Evolutionary conservation across 371 early-diverging fungal genomes (phyloP).

Genomic region (Rhizomucor pusillus): DNA sequence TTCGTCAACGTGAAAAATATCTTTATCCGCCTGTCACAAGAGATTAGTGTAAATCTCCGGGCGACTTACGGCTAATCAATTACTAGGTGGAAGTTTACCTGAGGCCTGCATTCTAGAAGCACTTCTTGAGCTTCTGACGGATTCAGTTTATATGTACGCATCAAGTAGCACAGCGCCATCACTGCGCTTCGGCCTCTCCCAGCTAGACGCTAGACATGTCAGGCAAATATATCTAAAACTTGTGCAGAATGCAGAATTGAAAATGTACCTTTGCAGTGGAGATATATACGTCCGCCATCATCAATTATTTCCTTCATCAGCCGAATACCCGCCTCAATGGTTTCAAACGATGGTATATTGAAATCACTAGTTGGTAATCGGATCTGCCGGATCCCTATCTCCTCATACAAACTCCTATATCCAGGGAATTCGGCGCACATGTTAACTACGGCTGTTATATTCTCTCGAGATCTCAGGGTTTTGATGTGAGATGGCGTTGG

Average conservation of each 20-base stretch:
- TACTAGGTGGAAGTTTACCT: slow-evolving; percentile 18
- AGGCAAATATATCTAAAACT: background rate
- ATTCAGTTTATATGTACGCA: slow-evolving; percentile 28
- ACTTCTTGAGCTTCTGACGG: slow-evolving; percentile 27
- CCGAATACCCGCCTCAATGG: slow-evolving; percentile 25
- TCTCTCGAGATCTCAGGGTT: slow-evolving; percentile 21
- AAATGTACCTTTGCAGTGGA: slow-evolving; percentile 45
- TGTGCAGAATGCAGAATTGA: background rate
- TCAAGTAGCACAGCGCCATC: slow-evolving; percentile 39
- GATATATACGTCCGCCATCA: slow-evolving; percentile 21
- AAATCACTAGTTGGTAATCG: slow-evolving; percentile 41
- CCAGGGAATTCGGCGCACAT: slow-evolving; percentile 48
- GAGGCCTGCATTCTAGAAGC: slow-evolving; percentile 28
- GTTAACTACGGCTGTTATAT: slow-evolving; percentile 32
- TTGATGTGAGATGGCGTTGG: slow-evolving; percentile 43
- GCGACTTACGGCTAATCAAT: background rate
- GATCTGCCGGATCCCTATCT: slow-evolving; percentile 30
- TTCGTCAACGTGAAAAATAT: slow-evolving; percentile 31
- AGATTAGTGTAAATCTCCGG: background rate
- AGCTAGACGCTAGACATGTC: slow-evolving; percentile 15
- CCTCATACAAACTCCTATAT: slow-evolving; percentile 29
- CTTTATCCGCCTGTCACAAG: slow-evolving; percentile 29
- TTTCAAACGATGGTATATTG: slow-evolving; percentile 29
- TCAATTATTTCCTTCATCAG: slow-evolving; percentile 14
- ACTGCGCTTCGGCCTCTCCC: slow-evolving; percentile 47